Base-by-base conservation (phyloP, 371 early-diverging fungal species). In the Rhizopus delemar region DNA sequence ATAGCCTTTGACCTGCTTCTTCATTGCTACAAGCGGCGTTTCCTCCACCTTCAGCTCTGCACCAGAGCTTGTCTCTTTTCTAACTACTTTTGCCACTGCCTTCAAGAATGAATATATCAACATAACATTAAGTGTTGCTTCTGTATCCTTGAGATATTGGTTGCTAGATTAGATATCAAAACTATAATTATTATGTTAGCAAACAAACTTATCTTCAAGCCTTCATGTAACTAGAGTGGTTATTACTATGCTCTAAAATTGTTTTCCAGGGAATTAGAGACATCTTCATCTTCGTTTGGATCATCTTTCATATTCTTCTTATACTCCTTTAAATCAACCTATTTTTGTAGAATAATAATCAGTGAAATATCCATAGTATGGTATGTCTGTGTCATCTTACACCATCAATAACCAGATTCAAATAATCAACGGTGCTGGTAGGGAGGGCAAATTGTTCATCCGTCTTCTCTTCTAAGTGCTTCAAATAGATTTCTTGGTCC, bases 351-450 rank as follows among this genome's bases (percentile, higher is more conserved):
- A 54, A 4, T 8, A 54, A 35, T 35, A 32, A 43, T 41, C n/a
- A 13, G 41, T 39, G 13, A 49, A 31, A 32, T 32, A n/a, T 13
- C 41, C 8, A 32, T 32, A 15, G 28, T 5, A 49, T 49, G 4
- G 7, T 49, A 49, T 49, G 49, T 49, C 8, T 51, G 34, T 51
- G 6, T 35, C 9, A 31, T n/a, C n/a, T 31, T 51, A 51, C 35
- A 51, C 35, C 34, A 35, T 51, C 51, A 35, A 51, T 34, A 7
- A 51, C 51, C 8, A 35, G 3, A 35, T 51, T 51, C 16, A 32
- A 34, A n/a, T 34, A 51, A 13, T 35, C 35, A 34, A 51, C 3
- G 9, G 15, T 34, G 35, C 7, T 56, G 34, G 6, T 9, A 22
- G 41, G 31, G 3, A 29, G 53, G 33, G 16, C 9, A 48, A 6